phyloP scores from a whole-genome alignment of 2,329 filamentous ascomycete species.

The Emericellopsis atlantica region DNA sequence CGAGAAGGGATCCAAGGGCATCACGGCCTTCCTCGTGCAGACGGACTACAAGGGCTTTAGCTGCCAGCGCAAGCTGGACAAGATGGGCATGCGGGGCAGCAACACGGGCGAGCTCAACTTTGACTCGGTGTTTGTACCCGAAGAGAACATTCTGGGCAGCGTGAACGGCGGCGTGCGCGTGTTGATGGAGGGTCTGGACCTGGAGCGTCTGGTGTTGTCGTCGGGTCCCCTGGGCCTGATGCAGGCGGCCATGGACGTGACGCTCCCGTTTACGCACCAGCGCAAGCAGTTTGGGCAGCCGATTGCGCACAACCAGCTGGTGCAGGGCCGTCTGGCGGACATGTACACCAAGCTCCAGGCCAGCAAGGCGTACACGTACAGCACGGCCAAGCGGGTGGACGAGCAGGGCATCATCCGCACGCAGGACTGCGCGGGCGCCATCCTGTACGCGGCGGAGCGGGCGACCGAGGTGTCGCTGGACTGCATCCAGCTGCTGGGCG shows the following conservation, averaged over 20 bases:
- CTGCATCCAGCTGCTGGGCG: constrained; percentile 83
- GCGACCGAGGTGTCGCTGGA: constrained; percentile 81
- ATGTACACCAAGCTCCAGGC: constrained; percentile 95
- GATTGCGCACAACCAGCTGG: constrained; percentile 82
- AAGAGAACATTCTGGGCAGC: constrained; percentile 66
- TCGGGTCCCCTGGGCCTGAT: constrained; percentile 88
- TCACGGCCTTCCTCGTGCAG: constrained; percentile 88
- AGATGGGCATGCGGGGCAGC: constrained; percentile 94
- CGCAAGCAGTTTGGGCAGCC: constrained; percentile 80
- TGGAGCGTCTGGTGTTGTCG: constrained; percentile 84
- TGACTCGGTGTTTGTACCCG: constrained; percentile 79
- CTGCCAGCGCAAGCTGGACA: constrained; percentile 84
- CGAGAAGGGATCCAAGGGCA: constrained; percentile 70
- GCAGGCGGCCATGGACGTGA: constrained; percentile 79
- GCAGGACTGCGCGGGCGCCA: constrained; percentile 88
- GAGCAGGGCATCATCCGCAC: constrained; percentile 62
- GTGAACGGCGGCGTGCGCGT: constrained; percentile 78
- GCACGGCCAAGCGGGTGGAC: constrained; percentile 68
- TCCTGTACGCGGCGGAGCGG: constrained; percentile 83
- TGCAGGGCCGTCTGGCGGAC: constrained; percentile 87
- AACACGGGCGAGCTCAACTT: constrained; percentile 94
- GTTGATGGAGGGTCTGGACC: constrained; percentile 90
- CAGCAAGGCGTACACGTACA: constrained; percentile 75
- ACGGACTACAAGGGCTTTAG: constrained; percentile 57
- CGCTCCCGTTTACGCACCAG: constrained; percentile 79